Conservation (phyloP, 371 early-diverging fungal genomes). For the Amoeboaphelidium protococcarum region DNA sequence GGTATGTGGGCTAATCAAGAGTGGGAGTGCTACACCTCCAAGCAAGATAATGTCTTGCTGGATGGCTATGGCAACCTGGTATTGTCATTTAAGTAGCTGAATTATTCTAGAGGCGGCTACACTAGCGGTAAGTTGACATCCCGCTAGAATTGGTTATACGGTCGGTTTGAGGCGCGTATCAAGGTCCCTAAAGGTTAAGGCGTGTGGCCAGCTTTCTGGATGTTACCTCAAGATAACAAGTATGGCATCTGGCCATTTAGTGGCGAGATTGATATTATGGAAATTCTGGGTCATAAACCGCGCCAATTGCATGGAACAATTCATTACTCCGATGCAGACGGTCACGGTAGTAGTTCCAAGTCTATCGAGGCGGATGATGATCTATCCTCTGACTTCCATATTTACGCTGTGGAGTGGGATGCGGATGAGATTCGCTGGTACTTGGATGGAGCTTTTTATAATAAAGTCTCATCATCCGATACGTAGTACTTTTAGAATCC, state of each 20-base stretch:
- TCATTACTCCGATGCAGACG: background rate
- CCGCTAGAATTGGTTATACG: too few relatives aligned
- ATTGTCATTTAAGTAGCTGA: too few relatives aligned
- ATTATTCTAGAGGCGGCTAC: too few relatives aligned
- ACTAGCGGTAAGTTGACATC: too few relatives aligned
- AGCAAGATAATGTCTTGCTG: too few relatives aligned
- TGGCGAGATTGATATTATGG: constrained; percentile 1
- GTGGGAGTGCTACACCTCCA: too few relatives aligned
- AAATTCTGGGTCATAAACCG: background rate
- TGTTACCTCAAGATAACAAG: background rate
- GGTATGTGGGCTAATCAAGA: too few relatives aligned
- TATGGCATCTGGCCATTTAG: background rate
- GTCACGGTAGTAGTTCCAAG: background rate
- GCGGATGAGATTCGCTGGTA: background rate
- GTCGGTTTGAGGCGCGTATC: too few relatives aligned
- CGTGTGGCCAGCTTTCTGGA: constrained; percentile 1
- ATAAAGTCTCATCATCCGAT: background rate
- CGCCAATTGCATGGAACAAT: background rate
- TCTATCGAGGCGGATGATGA: background rate
- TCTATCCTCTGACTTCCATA: background rate
- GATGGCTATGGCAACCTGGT: too few relatives aligned
- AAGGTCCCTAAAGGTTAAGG: too few relatives aligned
- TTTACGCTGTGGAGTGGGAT: background rate
- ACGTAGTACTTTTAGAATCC: background rate
- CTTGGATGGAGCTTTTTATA: background rate